phyloP scores from a whole-genome alignment of 495 filamentous ascomycete species.

The Trichoderma reesei region DNA sequence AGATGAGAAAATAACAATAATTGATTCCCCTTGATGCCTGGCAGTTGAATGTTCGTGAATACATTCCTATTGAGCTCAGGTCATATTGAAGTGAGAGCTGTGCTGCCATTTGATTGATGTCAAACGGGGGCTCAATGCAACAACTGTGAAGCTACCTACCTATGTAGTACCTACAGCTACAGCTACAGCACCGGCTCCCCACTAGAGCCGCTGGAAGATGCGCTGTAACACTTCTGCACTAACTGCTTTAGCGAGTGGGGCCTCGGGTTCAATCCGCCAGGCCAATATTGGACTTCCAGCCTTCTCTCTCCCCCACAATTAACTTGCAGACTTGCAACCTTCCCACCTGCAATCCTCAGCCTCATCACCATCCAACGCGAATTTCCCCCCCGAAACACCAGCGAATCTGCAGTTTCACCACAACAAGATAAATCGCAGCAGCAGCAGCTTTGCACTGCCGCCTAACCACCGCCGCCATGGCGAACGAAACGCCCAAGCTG shows the following conservation, averaged over 20 bases:
- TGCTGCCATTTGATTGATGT: neutral
- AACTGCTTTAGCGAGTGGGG: neutral
- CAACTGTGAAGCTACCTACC: neutral
- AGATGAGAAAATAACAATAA: too few species aligned
- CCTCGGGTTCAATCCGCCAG: neutral
- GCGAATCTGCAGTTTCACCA: neutral
- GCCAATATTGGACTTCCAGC: neutral
- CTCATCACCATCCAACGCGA: neutral
- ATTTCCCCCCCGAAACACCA: neutral
- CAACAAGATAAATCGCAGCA: neutral
- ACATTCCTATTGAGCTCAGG: neutral
- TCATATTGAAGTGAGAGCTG: neutral
- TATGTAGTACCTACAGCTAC: too few species aligned
- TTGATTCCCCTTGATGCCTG: too few species aligned
- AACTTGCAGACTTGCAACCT: neutral
- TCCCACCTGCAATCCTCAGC: neutral
- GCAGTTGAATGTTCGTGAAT: too few species aligned
- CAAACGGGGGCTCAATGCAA: neutral
- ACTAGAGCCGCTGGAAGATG: neutral
- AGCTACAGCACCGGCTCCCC: neutral
- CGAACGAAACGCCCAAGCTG: constrained; percentile 21
- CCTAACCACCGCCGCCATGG: neutral
- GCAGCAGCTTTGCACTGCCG: neutral
- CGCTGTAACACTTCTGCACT: neutral
- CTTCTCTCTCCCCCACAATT: constrained; percentile 3